These are phyloP conservation scores for Thalassiosira mediterranea DNA, from an alignment of 352 stramenopile species.

Conservation along the genomic window DNA sequence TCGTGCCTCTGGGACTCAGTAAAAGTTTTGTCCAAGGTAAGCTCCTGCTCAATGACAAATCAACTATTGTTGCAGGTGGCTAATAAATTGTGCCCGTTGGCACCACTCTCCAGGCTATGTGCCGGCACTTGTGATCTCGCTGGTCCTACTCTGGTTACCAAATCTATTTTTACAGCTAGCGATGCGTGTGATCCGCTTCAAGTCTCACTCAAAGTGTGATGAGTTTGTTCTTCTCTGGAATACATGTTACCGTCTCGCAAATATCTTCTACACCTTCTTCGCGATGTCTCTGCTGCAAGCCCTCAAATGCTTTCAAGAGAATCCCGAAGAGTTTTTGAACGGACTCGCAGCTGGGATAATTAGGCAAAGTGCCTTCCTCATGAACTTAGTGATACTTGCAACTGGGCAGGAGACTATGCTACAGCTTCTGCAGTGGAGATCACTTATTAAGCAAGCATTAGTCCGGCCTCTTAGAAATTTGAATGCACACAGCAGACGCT, in stretches of 20 bases:
- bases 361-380: conserved; percentile 21
- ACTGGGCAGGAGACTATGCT: conserved; percentile 36
- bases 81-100: no score
- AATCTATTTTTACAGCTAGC: conserved; percentile 32
- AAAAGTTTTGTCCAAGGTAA: no score
- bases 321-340: conserved; percentile 20
- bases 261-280: conserved; percentile 54
- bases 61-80: no score
- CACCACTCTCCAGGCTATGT: conserved; percentile 21
- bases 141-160: conserved; percentile 46
- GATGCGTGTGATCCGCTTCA: conserved; percentile 49
- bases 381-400: conserved; percentile 46
- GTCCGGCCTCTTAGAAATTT: conserved; percentile 39
- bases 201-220: conserved; percentile 36
- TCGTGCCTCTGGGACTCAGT: no score
- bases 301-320: conserved; percentile 35
- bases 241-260: conserved; percentile 44
- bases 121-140: conserved; percentile 22
- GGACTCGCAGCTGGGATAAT: conserved; percentile 6
- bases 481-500: conserved; percentile 42
- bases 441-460: conserved; percentile 48
- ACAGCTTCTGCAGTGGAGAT: conserved; percentile 38
- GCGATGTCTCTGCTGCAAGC: conserved; percentile 33
- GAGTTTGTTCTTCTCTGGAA: conserved; percentile 53
- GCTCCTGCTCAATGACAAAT: no score